These are phyloP conservation scores for Mortierella claussenii DNA, from an alignment of 192 early-diverging fungal genomes.

Conservation along the genomic window DNA sequence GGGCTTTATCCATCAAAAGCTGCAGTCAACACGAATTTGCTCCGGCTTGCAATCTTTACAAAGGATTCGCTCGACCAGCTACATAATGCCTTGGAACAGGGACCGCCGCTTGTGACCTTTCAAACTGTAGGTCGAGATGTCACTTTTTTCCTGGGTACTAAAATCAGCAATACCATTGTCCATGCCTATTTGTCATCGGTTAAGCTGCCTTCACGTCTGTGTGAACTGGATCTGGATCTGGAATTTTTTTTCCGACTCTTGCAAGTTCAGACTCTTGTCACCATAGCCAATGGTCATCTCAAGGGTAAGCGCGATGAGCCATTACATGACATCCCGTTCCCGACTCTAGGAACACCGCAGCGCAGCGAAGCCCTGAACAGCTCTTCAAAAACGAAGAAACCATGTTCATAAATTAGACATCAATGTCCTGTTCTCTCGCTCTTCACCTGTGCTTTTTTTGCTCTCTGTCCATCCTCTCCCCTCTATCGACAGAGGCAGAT, in stretches of 20 bases:
- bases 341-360: slow-evolving; percentile 15
- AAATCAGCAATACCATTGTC: slow-evolving; percentile 15
- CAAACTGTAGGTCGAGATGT: slow-evolving; percentile 12
- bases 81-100: slow-evolving; percentile 2
- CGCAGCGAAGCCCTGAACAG: slow-evolving; percentile 14
- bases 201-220: slow-evolving; percentile 7
- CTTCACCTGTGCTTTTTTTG: too few relatives aligned
- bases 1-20: not conserved
- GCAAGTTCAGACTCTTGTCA: slow-evolving; percentile 21
- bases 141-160: slow-evolving; percentile 13
- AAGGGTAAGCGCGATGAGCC: slow-evolving; percentile 7
- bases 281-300: slow-evolving; percentile 6
- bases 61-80: slow-evolving; percentile 16
- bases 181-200: slow-evolving; percentile 4
- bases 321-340: slow-evolving; percentile 9
- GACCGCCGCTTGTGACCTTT: slow-evolving; percentile 9
- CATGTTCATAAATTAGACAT: too few relatives aligned
- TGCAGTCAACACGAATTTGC: slow-evolving; percentile 8
- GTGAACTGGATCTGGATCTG: slow-evolving; percentile 12
- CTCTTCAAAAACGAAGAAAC: not conserved
- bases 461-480: too few relatives aligned
- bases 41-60: slow-evolving; percentile 19
- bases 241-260: slow-evolving; percentile 19
- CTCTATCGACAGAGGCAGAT: too few relatives aligned
- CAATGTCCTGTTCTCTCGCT: too few relatives aligned